A percentile compares a stretch with the other conserved stretches of the same genome.
These are phyloP conservation scores for Fragaria ananassa DNA, from an alignment of 306 rosid genomes.

Conservation along the genomic window DNA sequence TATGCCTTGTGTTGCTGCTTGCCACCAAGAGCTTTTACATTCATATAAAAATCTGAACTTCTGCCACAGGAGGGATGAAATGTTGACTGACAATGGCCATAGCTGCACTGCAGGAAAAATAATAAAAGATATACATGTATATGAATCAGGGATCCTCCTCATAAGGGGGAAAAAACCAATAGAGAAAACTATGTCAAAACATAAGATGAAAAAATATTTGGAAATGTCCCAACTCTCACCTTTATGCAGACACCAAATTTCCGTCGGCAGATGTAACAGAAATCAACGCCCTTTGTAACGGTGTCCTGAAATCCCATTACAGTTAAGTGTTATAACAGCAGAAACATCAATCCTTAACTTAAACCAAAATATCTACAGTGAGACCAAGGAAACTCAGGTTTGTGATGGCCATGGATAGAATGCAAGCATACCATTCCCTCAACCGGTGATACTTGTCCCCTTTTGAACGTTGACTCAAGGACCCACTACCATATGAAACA, in stretches of 20 bases:
- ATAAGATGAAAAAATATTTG: conserved; percentile 5
- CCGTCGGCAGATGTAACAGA: conserved; percentile 67
- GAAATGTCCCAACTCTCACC: conserved; percentile 37
- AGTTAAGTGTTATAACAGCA: neutral
- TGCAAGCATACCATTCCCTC: conserved; percentile 79
- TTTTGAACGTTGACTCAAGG: conserved; percentile 75
- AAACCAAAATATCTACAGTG: neutral
- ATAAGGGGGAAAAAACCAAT: neutral
- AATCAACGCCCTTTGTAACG: conserved; percentile 54
- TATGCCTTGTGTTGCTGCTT: conserved; percentile 90
- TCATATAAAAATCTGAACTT: conserved; percentile 76
- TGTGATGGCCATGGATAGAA: neutral
- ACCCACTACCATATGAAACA: conserved; percentile 60
- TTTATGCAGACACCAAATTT: conserved; percentile 82
- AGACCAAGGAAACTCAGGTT: neutral
- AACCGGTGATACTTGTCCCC: conserved; percentile 76
- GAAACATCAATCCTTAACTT: conserved; percentile 1
- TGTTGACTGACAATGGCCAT: conserved; percentile 78
- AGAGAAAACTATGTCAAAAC: neutral
- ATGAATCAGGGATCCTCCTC: conserved; percentile 14
- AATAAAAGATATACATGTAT: conserved; percentile 18
- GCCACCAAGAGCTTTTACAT: conserved; percentile 60
- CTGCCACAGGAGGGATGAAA: conserved; percentile 94
- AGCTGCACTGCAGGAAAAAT: conserved; percentile 74
- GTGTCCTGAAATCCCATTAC: conserved; percentile 54